phyloP scores from a whole-genome alignment of 176 grass and related monocot genomes.

The Poa pratensis region DNA sequence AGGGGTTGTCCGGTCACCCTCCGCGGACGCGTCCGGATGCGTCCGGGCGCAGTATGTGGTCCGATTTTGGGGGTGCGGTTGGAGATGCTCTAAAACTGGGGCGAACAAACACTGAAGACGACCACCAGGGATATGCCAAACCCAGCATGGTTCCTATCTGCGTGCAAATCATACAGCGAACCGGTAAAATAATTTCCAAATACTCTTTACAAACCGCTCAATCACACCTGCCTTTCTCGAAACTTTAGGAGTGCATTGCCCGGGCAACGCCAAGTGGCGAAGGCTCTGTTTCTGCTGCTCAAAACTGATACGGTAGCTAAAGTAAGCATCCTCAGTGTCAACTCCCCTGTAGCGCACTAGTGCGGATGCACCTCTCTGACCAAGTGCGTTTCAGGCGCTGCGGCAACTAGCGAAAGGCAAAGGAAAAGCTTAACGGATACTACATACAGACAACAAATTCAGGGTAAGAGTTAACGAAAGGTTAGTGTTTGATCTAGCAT shows the following conservation, averaged over 20 bases:
- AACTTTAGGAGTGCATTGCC: not conserved
- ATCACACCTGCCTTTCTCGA: not conserved
- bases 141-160: not conserved
- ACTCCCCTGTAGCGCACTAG: slow-evolving; percentile 37
- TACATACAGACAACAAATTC: not conserved
- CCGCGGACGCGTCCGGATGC: too few species aligned
- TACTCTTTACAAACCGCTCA: not conserved
- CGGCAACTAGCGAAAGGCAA: slow-evolving; percentile 12
- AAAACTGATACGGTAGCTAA: slow-evolving; percentile 1
- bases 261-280: slow-evolving; percentile 13
- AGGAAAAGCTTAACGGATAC: not conserved
- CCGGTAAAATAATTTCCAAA: not conserved
- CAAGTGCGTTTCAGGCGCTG: slow-evolving; percentile 38
- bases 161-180: not conserved
- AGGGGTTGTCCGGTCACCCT: too few species aligned
- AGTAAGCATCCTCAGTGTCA: slow-evolving; percentile 4
- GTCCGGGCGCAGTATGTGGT: too few species aligned
- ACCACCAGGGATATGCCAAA: not conserved
- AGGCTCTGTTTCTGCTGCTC: slow-evolving; percentile 27
- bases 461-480: not conserved
- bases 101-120: not conserved
- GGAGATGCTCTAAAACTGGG: not conserved
- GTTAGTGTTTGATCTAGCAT: not conserved
- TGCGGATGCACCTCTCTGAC: not conserved
- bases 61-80: too few species aligned